Base-by-base conservation (phyloP, 352 stramenopile genomes). In the Saprolegnia diclina region DNA sequence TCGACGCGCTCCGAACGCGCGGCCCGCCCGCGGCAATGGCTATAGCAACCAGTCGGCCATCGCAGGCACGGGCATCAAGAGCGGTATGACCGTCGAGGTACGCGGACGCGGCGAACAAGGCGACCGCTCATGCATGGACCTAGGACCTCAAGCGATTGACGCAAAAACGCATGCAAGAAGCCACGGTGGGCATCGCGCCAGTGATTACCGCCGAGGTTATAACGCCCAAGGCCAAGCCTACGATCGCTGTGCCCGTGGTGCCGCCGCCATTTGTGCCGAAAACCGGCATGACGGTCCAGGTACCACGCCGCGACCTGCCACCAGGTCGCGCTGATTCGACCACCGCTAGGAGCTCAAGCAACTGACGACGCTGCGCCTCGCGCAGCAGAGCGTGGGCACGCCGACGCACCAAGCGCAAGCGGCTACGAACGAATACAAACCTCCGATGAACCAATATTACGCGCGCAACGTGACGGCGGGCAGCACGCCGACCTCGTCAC, bases 31-130 rank as follows among this genome's bases (percentile, higher is more conserved):
- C 1, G 35, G 35, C 38, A 55, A 53, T 40, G 57, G 42, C 13
- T 48, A 48, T n/a, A 10, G 18, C 42, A 48, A 48, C 42, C 42
- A 48, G 13, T n/a, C 42, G 7, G 42, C 42, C 57, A 65, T 82
- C 81, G 0, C 75, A 76, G 26, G 90, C 64, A 90, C 91, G 81
- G 85, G 85, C 38, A 94, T 94, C 70, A 94, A 94, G 75, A 94
- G 85, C 76, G 85, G 85, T 65, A 94, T 94, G 85, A 94, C 85
- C 5, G 85, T 94, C 56, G 85, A 94, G 74, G 76, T 81, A 63
- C 37, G 40, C 18, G 6, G 19, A 63, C 37, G 40, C 18, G 6
- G 19, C 19, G 26, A 29, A 48, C 16, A 0, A 16, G 6, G 35
- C 35, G 14, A 35, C 57, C 52, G 18, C 19, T 29, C 13, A 55